Evolutionary conservation across 495 filamentous ascomycete genomes (phyloP).

Genomic region (Lasiosphaeriaceae sp.): DNA sequence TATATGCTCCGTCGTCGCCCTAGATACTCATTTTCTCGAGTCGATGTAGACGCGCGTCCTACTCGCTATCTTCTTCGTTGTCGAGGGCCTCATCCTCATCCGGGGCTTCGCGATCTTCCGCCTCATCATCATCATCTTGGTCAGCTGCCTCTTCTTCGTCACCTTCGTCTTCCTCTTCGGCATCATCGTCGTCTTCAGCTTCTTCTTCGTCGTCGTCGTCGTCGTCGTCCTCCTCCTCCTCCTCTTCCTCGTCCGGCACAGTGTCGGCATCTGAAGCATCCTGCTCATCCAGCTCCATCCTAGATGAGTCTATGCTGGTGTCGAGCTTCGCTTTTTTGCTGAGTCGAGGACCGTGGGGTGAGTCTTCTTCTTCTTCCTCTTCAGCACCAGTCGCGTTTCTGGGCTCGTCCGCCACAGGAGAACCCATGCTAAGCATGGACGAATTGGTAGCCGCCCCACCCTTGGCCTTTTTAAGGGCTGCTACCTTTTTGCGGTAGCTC

Average conservation of each 20-base stretch:
- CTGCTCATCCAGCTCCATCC: constrained; percentile 36
- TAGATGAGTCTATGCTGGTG: constrained; percentile 24
- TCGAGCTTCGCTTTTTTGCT: constrained; percentile 43
- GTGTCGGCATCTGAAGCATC: constrained; percentile 48
- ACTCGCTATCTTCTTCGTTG: not conserved
- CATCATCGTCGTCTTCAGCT: constrained; percentile 43
- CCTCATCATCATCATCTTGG: too few species aligned
- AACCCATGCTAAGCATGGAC: constrained; percentile 33
- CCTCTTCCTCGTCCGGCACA: constrained; percentile 48
- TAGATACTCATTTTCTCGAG: too few species aligned
- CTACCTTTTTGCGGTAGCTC: constrained; percentile 47
- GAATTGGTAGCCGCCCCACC: constrained; percentile 16
- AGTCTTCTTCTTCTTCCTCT: constrained; percentile 1
- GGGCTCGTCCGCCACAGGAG: constrained; percentile 13
- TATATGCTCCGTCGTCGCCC: too few species aligned
- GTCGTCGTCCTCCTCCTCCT: constrained; percentile 53
- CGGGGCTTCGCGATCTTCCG: constrained; percentile 59
- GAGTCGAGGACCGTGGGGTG: constrained; percentile 13
- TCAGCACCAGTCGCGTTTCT: not conserved
- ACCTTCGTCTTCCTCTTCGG: constrained; percentile 45
- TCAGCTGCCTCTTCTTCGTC: constrained; percentile 40
- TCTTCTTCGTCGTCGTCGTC: constrained; percentile 47
- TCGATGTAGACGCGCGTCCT: too few species aligned
- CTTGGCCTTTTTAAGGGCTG: constrained; percentile 36
- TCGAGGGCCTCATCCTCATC: constrained; percentile 51